Conservation (phyloP, 768 basidiomycete genomes). For the Lactarius deliciosus region DNA sequence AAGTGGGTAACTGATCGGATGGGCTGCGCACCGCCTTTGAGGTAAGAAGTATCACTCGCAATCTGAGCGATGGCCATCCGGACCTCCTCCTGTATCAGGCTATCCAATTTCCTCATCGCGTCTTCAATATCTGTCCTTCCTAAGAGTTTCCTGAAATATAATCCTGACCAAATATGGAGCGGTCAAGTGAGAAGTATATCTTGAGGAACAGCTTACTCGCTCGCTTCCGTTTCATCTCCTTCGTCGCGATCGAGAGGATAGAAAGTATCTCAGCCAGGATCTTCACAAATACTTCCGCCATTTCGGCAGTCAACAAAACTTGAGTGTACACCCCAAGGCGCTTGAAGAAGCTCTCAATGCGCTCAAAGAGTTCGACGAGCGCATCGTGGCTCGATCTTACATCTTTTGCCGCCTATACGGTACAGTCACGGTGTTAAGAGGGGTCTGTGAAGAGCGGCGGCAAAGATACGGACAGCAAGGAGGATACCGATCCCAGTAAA, state of each 20-base stretch:
- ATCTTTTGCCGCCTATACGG: slow-evolving; percentile 8
- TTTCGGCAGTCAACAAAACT: neutral
- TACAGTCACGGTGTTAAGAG: neutral
- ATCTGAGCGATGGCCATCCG: neutral
- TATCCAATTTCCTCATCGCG: neutral
- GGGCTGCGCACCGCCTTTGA: neutral
- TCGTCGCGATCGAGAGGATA: slow-evolving; percentile 8
- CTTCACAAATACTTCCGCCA: slow-evolving; percentile 3
- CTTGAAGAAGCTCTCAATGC: neutral
- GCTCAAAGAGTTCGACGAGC: slow-evolving; percentile 10
- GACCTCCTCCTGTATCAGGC: neutral
- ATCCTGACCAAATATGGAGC: neutral
- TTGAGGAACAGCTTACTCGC: neutral
- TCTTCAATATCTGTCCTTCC: slow-evolving; percentile 9
- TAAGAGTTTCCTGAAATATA: slow-evolving; percentile 5
- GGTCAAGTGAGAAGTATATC: neutral
- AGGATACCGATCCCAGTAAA: slow-evolving; percentile 7
- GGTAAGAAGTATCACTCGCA: too few species aligned
- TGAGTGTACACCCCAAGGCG: slow-evolving; percentile 6
- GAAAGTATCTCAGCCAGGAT: slow-evolving; percentile 7
- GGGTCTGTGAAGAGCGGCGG: neutral
- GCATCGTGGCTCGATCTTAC: neutral
- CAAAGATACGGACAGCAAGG: neutral
- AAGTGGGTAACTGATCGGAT: fast-evolving
- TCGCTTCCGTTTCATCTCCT: neutral